Base-by-base conservation (phyloP, 2,329 filamentous ascomycete genomes). In the Ceratocystis variospora region DNA sequence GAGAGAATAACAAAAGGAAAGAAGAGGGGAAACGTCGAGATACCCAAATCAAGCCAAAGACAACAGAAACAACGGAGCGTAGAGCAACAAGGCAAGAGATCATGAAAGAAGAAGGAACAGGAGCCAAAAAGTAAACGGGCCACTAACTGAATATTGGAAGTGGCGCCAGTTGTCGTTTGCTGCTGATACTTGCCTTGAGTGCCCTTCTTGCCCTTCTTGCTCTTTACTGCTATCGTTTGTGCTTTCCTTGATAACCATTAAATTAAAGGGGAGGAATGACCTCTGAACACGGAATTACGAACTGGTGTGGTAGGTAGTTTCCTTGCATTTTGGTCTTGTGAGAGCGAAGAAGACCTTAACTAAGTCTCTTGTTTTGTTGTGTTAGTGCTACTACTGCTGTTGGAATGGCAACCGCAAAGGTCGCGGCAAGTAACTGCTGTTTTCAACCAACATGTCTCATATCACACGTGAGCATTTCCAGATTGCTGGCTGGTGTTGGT, bases 51-150 rank as follows among this genome's bases (percentile, higher is more conserved):
- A n/a, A 28, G n/a, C 0, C 10, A 25, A 41, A n/a, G 25, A 46
- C 37, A 62, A 19, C 37, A 44, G 19, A 62, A 44, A 62, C 37
- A 46, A 37, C 44, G 19, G 10, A 62, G 15, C 37, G 19, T 22
- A 45, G 19, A 19, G 61, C 37, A 62, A 62, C 37, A 19, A 46
- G 61, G 61, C 25, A 62, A n/a, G 44, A 62, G 61, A n/a, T 44
- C 37, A 31, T 22, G 19, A 46, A 62, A 62, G 61, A 62, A 62
- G 61, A 62, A 62, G 15, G 31, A 25, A 25, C 37, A 44, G 6
- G 10, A 28, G 25, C 4, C 4, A 46, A 62, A 62, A 46, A n/a
- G 44, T 8, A 62, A 62, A 62, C 55, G 55, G 55, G 55, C 28
- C 6, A 19, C 48, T 12, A 19, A 31, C 8, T 28, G 2, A 12